phyloP scores from a whole-genome alignment of 176 grass and related monocot genomes.

The Musa schizocarpa region DNA sequence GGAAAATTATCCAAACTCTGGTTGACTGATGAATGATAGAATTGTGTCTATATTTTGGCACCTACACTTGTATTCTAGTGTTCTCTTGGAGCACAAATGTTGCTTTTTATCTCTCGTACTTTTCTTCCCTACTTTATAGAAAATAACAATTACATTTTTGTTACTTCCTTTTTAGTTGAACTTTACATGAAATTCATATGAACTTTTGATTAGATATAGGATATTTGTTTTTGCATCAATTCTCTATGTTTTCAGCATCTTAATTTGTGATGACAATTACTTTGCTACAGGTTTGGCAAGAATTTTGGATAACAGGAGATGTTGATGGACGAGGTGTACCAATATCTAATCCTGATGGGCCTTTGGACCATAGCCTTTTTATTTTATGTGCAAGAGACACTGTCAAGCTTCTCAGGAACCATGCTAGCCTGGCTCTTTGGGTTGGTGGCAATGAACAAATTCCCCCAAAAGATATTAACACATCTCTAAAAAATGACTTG shows the following conservation, averaged over 20 bases:
- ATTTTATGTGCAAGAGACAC: conserved; percentile 93
- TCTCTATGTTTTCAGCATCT: neutral
- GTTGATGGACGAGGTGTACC: conserved; percentile 74
- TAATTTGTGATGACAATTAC: neutral
- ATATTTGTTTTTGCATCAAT: neutral
- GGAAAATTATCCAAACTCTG: too few species aligned
- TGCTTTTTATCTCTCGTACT: neutral
- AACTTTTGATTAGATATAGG: neutral
- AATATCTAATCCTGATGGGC: conserved; percentile 70
- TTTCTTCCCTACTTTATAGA: neutral
- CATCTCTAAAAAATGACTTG: conserved; percentile 58
- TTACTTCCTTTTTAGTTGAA: neutral
- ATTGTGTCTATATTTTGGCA: too few species aligned
- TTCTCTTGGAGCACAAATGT: neutral
- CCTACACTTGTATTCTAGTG: neutral
- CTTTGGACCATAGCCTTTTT: conserved; percentile 89
- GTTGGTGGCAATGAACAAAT: conserved; percentile 98
- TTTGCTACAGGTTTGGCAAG: conserved; percentile 77
- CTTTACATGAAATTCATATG: neutral
- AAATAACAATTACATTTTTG: neutral
- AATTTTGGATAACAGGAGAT: conserved; percentile 99
- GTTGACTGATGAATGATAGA: too few species aligned
- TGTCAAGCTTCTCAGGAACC: conserved; percentile 82
- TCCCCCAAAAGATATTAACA: conserved; percentile 78
- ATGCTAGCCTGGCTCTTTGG: conserved; percentile 88